These are phyloP conservation scores for Hibiscus syriacus DNA, from an alignment of 345 rosid genomes.

Conservation along the genomic window DNA sequence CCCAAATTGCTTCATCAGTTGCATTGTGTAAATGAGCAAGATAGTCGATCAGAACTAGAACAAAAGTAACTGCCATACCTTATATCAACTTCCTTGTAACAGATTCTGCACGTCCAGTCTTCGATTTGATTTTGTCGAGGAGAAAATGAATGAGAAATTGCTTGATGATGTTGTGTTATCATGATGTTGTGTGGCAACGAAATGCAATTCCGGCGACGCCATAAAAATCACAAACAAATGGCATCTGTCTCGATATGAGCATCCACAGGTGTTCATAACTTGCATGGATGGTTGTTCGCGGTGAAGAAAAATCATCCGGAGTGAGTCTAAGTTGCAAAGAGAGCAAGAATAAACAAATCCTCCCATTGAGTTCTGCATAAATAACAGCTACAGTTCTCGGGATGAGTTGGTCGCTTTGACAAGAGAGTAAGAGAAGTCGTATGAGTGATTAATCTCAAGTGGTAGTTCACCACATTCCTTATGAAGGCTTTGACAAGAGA, in stretches of 20 bases:
- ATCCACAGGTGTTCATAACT: not conserved
- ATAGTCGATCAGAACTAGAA: not conserved
- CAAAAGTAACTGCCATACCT: conserved; percentile 11
- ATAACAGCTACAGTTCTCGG: not conserved
- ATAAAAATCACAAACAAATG: conserved; percentile 18
- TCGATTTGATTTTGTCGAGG: not conserved
- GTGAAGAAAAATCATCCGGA: not conserved
- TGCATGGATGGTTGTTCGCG: too few relatives aligned
- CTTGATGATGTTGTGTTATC: not conserved
- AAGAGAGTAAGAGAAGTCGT: not conserved
- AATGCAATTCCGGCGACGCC: conserved; percentile 6
- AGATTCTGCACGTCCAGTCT: not conserved
- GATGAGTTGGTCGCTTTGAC: not conserved
- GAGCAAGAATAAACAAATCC: not conserved
- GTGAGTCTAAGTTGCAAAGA: not conserved
- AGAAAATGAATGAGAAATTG: not conserved
- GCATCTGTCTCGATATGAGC: not conserved
- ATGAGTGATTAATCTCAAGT: not conserved
- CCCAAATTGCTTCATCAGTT: conserved; percentile 11
- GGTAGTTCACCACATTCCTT: not conserved
- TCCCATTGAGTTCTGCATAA: not conserved
- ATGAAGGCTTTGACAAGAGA: too few relatives aligned
- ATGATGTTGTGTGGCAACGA: not conserved
- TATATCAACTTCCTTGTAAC: not conserved
- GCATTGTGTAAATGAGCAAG: conserved; percentile 17